Evolutionary conservation across 441 rosid genomes (phyloP).

Genomic region (Euphorbia neoarborescens): DNA sequence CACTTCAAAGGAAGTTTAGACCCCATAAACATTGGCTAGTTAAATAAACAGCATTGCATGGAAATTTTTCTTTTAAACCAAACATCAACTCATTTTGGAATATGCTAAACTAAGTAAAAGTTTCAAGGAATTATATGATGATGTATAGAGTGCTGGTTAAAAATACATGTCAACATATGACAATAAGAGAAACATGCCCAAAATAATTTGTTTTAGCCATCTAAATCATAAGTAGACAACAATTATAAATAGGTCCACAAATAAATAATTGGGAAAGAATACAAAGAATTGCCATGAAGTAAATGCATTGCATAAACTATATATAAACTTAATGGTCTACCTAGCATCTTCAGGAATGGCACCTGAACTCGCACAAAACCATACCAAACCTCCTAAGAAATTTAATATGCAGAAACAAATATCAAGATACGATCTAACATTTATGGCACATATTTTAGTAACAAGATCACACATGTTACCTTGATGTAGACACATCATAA

Average conservation of each 20-base stretch:
- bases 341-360: neutral
- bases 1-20: neutral
- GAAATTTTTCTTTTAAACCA: neutral
- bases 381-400: neutral
- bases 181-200: neutral
- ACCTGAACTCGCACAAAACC: neutral
- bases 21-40: neutral
- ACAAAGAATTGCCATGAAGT: neutral
- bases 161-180: neutral
- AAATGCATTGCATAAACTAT: neutral
- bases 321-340: neutral
- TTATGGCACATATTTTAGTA: neutral
- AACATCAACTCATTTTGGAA: neutral
- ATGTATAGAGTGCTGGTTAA: neutral
- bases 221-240: neutral
- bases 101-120: neutral
- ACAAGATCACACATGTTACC: slow-evolving; percentile 38
- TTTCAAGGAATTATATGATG: neutral
- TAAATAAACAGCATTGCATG: neutral
- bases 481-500: slow-evolving; percentile 62
- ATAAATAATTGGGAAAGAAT: slow-evolving; percentile 1
- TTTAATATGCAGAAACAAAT: neutral
- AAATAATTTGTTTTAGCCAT: neutral
- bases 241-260: neutral
- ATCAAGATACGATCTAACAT: neutral